phyloP scores from a whole-genome alignment of 768 basidiomycete genomes.

The Hirschioporus abietinus region DNA sequence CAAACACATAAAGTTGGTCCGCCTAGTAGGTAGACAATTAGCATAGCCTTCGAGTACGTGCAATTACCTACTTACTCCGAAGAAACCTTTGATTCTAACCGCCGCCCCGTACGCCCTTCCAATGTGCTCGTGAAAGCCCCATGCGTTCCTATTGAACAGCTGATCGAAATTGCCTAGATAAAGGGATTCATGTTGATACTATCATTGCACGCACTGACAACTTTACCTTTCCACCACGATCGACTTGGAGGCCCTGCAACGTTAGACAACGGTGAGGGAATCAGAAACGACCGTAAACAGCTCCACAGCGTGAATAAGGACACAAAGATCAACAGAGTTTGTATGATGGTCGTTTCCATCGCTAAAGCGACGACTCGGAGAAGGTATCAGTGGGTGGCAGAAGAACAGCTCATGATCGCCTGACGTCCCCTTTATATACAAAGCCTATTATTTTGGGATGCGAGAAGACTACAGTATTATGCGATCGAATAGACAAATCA shows the following conservation, averaged over 20 bases:
- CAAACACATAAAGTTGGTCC: constrained; percentile 43
- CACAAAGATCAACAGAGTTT: no score
- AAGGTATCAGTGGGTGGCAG: no score
- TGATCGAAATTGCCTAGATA: constrained; percentile 4
- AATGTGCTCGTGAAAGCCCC: neutral
- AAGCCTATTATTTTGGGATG: no score
- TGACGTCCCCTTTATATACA: no score
- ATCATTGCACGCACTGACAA: neutral
- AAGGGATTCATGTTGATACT: neutral
- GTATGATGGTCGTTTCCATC: no score
- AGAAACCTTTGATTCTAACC: neutral
- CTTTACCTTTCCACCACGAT: constrained; percentile 1
- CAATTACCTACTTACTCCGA: neutral
- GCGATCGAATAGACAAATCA: no score
- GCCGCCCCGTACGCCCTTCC: neutral
- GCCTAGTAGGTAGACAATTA: constrained; percentile 24
- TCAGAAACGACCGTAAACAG: constrained; percentile 13
- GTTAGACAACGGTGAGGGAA: constrained; percentile 12
- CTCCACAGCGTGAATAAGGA: no score
- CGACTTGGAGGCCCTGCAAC: neutral
- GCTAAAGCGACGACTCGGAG: no score
- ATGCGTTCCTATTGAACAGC: neutral
- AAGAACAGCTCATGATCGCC: no score
- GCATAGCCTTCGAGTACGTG: neutral
- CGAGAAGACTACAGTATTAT: no score